Evolutionary conservation across 2,329 filamentous ascomycete species (phyloP), one percentile per base, ranked within the genome.

Genomic region (Claviceps monticola): DNA sequence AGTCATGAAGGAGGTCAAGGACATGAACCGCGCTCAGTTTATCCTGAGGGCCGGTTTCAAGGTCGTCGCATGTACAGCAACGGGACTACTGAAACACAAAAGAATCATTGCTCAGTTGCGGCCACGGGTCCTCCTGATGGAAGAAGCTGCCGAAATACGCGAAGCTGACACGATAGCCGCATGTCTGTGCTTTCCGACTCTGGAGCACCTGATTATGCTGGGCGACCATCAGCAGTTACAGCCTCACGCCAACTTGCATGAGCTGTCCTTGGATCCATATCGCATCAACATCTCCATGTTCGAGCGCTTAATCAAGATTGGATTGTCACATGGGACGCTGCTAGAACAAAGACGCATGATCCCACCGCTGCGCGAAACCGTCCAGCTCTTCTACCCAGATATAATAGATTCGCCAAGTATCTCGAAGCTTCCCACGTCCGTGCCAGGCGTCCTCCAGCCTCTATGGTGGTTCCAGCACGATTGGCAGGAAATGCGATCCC

Each of bases 211-310:
- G 0, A 69, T 79, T 4, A 66, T 80, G 0, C 71, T 94, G 0
- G 88, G 88, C 1, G 88, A 94, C 60, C 88, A 94, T 58, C 78
- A 87, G 64, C 88, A 94, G 61, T 71, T 94, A 2, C 78, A 82
- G 9, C 87, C 83, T 0, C 78, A 82, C 46, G 86, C 82, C 52
- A 76, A 84, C 45, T 71, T 85, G 1, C 68, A 67, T 2, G 74
- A 76, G 1, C 74, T 89, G 1, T 76, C 76, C 38, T 66, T 69
- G 0, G 63, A 74, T 0, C 84, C 84, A 0, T 88, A 78, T 62
- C 74, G 79, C 56, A 72, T 93, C 38, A 79, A 86, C 36, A 68
- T 88, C 0, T 93, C 87, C 0, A 75, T 94, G 59, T 94, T 94
- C 58, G 85, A 94, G 66, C 76, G 88, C 1, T 71, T 94, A 14